Evolutionary conservation across 2,329 filamentous ascomycete genomes (phyloP), one percentile per base, ranked within the genome.

Genomic region (Boeremia exigua): DNA sequence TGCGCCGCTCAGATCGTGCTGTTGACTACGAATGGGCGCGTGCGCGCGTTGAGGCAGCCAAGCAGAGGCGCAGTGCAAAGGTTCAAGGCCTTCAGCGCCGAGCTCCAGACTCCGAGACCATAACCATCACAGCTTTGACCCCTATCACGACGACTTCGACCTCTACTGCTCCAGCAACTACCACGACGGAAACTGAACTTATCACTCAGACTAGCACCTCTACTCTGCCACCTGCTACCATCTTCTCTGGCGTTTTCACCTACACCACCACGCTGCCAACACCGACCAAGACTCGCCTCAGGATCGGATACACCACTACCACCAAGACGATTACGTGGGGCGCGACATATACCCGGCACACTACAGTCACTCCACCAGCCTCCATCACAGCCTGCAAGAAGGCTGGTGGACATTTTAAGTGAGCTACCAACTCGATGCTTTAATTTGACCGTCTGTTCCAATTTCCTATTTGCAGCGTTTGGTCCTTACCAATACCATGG

Each of bases 261-360:
- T 53, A 58, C 2, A 76, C 71, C 0, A 66, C 70, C 9, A 78
- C 75, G 1, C 66, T 73, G 2, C 73, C 75, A 6, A 73, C 73
- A 2, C 67, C 68, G 0, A 77, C 73, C 0, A 74, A 51, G 47
- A 56, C 53, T 12, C 73, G 55, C 75, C 74, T 4, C 60, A 63
- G 6, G 44, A 33, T 73, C 32, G 60, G 55, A 4, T 73, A 60
- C 17, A 53, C 63, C 7, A 67, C 61, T 0, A 70, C 66, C 1
- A 77, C 74, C 2, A 70, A 65, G 38, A 72, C 73, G 2, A 66
- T 74, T 12, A 76, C 73, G 0, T 64, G 75, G 37, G 66, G 63
- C 6, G 68, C 69, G n/a, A 74, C 71, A 12, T 71, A 66, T 39
- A 77, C 74, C 1, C 67, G 60, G 32, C 68, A 64, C 2, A 72